Evolutionary conservation across 768 basidiomycete species (phyloP).

Genomic region (Scleroderma bovista): DNA sequence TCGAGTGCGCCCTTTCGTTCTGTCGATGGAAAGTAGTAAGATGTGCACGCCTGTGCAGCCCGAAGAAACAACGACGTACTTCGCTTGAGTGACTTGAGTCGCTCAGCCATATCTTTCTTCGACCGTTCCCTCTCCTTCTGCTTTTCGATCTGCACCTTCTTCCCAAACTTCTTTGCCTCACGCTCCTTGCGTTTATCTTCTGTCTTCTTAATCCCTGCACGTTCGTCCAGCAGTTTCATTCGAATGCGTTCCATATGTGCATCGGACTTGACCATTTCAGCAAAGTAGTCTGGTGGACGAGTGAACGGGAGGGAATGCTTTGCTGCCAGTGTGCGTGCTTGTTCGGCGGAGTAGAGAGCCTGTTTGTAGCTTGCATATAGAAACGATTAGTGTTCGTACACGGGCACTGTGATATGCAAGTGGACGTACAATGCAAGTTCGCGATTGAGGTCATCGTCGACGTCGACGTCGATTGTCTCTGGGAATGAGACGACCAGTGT

Average conservation of each 20-base stretch:
- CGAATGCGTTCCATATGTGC: constrained; percentile 97
- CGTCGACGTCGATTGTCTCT: constrained; percentile 66
- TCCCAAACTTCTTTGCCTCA: constrained; percentile 96
- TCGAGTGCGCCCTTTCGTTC: constrained; percentile 84
- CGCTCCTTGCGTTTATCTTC: constrained; percentile 90
- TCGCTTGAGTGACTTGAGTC: constrained; percentile 81
- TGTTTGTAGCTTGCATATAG: constrained; percentile 77
- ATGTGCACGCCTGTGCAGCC: too few species aligned
- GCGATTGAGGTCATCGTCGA: constrained; percentile 85
- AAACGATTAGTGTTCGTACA: background rate
- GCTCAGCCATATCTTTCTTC: constrained; percentile 90
- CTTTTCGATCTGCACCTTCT: constrained; percentile 95
- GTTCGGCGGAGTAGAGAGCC: constrained; percentile 77
- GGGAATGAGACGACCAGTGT: constrained; percentile 71
- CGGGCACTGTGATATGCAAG: background rate
- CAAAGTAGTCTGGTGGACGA: constrained; percentile 91
- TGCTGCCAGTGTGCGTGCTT: constrained; percentile 70
- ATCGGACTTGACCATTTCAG: constrained; percentile 98
- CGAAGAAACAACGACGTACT: constrained; percentile 45
- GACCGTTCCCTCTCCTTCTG: constrained; percentile 82
- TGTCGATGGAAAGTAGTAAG: constrained; percentile 24
- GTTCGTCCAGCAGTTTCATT: constrained; percentile 83
- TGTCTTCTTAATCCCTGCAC: constrained; percentile 80
- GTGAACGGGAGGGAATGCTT: constrained; percentile 82
- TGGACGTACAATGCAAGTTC: constrained; percentile 88